Evolutionary conservation across 2,329 filamentous ascomycete species (phyloP).

Genomic region (Clarireedia paspali): DNA sequence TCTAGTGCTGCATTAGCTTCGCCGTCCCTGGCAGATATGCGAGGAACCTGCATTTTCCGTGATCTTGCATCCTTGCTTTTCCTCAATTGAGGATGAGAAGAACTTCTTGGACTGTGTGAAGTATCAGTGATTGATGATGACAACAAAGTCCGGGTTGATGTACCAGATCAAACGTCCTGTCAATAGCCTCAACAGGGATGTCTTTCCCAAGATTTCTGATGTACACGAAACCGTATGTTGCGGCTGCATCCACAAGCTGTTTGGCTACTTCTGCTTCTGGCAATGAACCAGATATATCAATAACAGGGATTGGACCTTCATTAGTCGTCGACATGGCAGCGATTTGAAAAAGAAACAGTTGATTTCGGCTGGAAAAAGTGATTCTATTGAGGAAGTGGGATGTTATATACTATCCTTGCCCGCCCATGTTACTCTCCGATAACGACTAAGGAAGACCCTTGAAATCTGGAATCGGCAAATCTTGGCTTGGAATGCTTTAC

Average conservation of each 20-base stretch:
- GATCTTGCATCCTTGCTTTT: conserved; percentile 71
- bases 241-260: conserved; percentile 70
- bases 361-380: too few species aligned
- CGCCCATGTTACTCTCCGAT: neutral
- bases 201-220: conserved; percentile 67
- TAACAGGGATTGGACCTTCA: conserved; percentile 57
- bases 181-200: conserved; percentile 59
- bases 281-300: conserved; percentile 63
- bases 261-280: conserved; percentile 50
- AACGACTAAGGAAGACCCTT: too few species aligned
- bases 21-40: neutral
- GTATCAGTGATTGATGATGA: neutral
- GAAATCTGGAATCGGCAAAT: too few species aligned
- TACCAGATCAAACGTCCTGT: conserved; percentile 69
- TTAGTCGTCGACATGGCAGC: conserved; percentile 1
- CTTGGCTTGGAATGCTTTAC: too few species aligned
- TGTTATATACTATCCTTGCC: neutral
- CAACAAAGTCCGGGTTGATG: neutral
- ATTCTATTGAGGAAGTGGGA: neutral
- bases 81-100: conserved; percentile 61
- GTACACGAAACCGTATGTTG: conserved; percentile 82
- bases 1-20: conserved; percentile 42
- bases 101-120: conserved; percentile 56
- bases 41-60: conserved; percentile 43
- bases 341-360: too few species aligned